Percentiles rank a stretch among this genome's conserved stretches.
These are phyloP conservation scores for Ricinus communis DNA, from an alignment of 345 rosid genomes.

Conservation along the genomic window DNA sequence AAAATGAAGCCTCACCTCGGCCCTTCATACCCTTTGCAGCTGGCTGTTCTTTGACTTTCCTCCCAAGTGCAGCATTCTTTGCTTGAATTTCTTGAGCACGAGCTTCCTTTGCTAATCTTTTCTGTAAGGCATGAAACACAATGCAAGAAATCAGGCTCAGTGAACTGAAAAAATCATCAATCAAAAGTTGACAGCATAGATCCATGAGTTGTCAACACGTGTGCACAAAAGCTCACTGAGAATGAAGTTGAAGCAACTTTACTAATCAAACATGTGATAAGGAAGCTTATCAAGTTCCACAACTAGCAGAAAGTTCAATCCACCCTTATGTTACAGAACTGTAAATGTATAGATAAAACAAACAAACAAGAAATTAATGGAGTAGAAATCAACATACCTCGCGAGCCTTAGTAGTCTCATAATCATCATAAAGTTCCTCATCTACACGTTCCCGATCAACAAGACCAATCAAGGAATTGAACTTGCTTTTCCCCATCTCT, in stretches of 20 bases:
- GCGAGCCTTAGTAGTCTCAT: slow-evolving; percentile 86
- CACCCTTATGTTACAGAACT: not conserved
- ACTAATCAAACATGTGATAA: not conserved
- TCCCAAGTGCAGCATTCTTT: slow-evolving; percentile 69
- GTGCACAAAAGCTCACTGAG: not conserved
- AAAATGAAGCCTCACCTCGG: slow-evolving; percentile 93
- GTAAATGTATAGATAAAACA: not conserved
- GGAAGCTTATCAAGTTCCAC: not conserved
- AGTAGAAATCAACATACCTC: slow-evolving; percentile 53
- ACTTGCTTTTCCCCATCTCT: slow-evolving; percentile 83
- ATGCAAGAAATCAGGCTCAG: not conserved
- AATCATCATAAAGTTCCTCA: slow-evolving; percentile 76
- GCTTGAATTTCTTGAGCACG: slow-evolving; percentile 79
- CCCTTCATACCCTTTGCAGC: slow-evolving; percentile 63
- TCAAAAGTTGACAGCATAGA: not conserved
- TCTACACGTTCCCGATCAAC: slow-evolving; percentile 87
- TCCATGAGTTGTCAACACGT: not conserved
- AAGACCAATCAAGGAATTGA: slow-evolving; percentile 94
- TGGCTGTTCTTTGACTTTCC: slow-evolving; percentile 73
- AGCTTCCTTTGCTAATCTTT: slow-evolving; percentile 88
- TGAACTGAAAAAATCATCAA: not conserved
- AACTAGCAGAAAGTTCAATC: not conserved
- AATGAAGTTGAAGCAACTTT: not conserved
- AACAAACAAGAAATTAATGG: not conserved
- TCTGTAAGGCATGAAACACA: slow-evolving; percentile 46